Conservation (phyloP, 345 rosid species). For the Tarenaya hassleriana region DNA sequence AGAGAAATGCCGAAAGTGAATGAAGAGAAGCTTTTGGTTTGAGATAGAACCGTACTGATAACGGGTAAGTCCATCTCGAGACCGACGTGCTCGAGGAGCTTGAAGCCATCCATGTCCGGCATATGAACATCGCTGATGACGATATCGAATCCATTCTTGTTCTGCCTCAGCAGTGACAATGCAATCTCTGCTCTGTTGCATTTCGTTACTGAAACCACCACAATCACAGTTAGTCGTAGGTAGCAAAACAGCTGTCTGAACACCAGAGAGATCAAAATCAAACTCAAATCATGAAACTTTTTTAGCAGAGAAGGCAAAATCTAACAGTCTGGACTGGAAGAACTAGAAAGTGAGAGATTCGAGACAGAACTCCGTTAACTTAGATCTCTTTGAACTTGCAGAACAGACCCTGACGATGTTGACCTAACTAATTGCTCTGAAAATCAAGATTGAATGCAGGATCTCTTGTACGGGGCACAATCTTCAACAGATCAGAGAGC, state of each 20-base stretch:
- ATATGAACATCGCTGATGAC: conserved; percentile 88
- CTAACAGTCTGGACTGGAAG: too few relatives aligned
- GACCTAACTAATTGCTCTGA: too few relatives aligned
- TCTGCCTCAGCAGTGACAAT: conserved; percentile 43
- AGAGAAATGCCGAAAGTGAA: too few relatives aligned
- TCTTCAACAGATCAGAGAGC: too few relatives aligned
- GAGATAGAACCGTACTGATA: conserved; percentile 44
- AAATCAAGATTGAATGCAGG: too few relatives aligned
- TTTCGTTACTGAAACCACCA: conserved; percentile 57
- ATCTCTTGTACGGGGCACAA: too few relatives aligned
- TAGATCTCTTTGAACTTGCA: too few relatives aligned
- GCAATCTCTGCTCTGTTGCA: conserved; percentile 86
- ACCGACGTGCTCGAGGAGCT: conserved; percentile 68
- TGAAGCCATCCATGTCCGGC: conserved; percentile 91
- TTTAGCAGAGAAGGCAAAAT: too few relatives aligned
- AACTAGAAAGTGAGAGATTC: too few relatives aligned
- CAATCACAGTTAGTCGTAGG: neutral
- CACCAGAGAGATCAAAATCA: conserved; percentile 3
- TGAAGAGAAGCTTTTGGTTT: neutral
- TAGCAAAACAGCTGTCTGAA: neutral
- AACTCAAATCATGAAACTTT: conserved; percentile 18
- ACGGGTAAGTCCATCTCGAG: conserved; percentile 88
- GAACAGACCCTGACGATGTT: too few relatives aligned
- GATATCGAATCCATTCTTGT: conserved; percentile 52
- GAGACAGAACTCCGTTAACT: too few relatives aligned